Base-by-base conservation (phyloP, 495 filamentous ascomycete species). In the Neurospora pannonica region DNA sequence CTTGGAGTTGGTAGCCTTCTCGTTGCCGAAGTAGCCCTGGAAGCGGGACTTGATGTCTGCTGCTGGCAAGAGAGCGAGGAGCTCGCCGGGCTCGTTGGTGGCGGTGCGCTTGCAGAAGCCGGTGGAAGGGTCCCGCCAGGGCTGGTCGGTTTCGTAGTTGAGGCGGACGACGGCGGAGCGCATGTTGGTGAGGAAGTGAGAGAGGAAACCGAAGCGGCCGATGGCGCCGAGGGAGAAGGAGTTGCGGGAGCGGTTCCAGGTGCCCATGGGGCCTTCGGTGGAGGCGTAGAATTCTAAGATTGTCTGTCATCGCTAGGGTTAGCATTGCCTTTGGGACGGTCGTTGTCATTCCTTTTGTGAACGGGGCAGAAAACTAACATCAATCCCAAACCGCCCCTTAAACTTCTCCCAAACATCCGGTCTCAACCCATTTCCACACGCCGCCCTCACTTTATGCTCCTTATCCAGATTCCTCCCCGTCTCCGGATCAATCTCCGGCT, bases 381-480 rank as follows among this genome's bases (percentile, higher is more conserved):
- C 84, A 73, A 99, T 92, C 40, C 88, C 90, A 82, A 98, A 99
- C 71, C 96, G 93, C 40, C 92, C 86, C 80, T 94, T 93, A 82
- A 99, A 96, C 8, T 83, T 83, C 19, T 92, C 87, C 96, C 96
- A 99, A 36, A 98, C 90, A 77, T 99, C 96, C 0, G 95, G 93
- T 0, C 96, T 90, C 38, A 99, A 84, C 6, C 96, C 96, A 77
- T 98, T 98, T 2, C 96, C 96, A 74, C 94, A 92, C 1, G 93
- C 96, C 37, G 91, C 73, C 2, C 92, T 90, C 7, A 98, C 87
- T 0, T 85, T 88, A 83, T 97, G 91, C 73, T 91, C 88, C 77
- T 88, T 89, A 81, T 99, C 96, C 60, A 94, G 84, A 75, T 90
- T 88, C 77, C 91, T 89, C 10, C 91, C 90, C 10, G 90, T 93